Conservation (phyloP, 2,329 filamentous ascomycete species). For the Colletotrichum scovillei region DNA sequence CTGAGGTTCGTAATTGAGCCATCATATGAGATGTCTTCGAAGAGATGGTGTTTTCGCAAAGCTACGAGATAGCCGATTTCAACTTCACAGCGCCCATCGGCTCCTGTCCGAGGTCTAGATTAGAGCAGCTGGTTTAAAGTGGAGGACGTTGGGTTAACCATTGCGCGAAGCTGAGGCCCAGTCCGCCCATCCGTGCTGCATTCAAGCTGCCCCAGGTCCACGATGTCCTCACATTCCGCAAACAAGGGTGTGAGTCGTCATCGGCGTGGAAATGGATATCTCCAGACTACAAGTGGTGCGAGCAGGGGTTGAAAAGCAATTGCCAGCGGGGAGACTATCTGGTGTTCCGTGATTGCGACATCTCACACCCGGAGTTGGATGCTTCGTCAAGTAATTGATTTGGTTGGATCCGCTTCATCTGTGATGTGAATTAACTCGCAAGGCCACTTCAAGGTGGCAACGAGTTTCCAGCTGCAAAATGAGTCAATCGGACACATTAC, state of each 20-base stretch:
- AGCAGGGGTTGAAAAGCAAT: slow-evolving; percentile 1
- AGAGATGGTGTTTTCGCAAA: neutral
- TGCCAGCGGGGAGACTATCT: slow-evolving; percentile 6
- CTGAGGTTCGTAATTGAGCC: neutral
- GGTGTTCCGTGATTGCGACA: neutral
- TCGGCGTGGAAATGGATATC: slow-evolving; percentile 1
- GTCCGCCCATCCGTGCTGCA: neutral
- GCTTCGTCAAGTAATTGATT: neutral
- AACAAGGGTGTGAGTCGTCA: slow-evolving; percentile 18
- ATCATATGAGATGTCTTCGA: neutral
- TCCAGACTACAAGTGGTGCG: slow-evolving; percentile 4
- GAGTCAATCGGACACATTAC: neutral
- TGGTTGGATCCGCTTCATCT: slow-evolving; percentile 1
- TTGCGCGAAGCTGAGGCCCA: slow-evolving; percentile 13
- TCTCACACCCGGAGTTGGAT: neutral
- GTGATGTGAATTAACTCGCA: neutral
- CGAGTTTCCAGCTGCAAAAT: neutral
- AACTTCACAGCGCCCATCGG: slow-evolving; percentile 7
- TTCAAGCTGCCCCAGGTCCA: slow-evolving; percentile 10
- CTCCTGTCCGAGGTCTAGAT: slow-evolving; percentile 15
- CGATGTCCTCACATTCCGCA: slow-evolving; percentile 12
- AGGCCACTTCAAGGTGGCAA: neutral
- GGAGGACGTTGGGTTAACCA: slow-evolving; percentile 2
- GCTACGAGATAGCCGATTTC: neutral
- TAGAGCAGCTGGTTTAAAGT: neutral